Evolutionary conservation across 176 grass and related monocot species (phyloP).

Genomic region (Carex littledalei): DNA sequence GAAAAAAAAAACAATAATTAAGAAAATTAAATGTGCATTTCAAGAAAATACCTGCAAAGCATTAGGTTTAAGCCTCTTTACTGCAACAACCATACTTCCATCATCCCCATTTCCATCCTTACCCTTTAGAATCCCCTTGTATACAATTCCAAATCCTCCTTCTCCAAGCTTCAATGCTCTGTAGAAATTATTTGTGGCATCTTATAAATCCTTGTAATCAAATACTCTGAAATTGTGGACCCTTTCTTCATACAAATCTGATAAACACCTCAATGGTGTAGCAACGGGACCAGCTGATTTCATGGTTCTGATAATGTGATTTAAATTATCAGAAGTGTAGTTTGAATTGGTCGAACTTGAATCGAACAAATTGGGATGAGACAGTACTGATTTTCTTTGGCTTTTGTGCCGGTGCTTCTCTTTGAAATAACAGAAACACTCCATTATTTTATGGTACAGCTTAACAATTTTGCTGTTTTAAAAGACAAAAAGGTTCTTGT

Average conservation of each 20-base stretch:
- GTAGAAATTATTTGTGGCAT: constrained; percentile 33
- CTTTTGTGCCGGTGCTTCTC: neutral
- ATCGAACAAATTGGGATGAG: neutral
- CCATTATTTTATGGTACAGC: neutral
- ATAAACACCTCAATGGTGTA: constrained; percentile 26
- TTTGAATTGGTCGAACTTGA: neutral
- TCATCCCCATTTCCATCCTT: neutral
- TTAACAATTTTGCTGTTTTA: neutral
- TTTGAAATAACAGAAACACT: constrained; percentile 18
- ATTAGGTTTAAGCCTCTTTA: constrained; percentile 51
- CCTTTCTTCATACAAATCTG: constrained; percentile 35
- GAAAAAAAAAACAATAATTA: neutral
- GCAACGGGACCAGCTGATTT: constrained; percentile 12
- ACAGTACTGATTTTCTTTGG: neutral
- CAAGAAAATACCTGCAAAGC: constrained; percentile 30
- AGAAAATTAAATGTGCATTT: neutral
- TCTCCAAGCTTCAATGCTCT: constrained; percentile 36
- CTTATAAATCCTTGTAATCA: constrained; percentile 26
- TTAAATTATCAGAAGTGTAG: neutral
- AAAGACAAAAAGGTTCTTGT: neutral
- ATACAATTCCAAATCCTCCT: constrained; percentile 42
- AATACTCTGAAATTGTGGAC: constrained; percentile 31
- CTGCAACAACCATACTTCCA: constrained; percentile 11
- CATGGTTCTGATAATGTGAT: neutral
- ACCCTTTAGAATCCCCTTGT: constrained; percentile 13